Conservation (phyloP, 495 filamentous ascomycete genomes). For the Hypomontagnella monticulosa region DNA sequence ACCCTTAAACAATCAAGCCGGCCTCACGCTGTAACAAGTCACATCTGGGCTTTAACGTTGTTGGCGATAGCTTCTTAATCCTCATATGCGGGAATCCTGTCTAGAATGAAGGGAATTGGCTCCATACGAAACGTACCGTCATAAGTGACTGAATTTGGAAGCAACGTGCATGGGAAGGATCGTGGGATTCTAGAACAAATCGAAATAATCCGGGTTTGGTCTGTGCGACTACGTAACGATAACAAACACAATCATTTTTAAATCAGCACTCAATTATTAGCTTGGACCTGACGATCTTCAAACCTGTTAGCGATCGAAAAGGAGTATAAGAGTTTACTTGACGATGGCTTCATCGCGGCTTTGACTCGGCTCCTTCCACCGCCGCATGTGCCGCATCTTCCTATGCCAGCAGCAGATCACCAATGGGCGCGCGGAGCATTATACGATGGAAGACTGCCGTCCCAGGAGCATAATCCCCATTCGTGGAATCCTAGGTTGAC, state of each 20-base stretch:
- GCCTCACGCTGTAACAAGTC: slow-evolving; percentile 12
- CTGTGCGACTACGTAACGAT: slow-evolving; percentile 9
- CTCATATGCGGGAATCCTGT: background rate
- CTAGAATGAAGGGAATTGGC: background rate
- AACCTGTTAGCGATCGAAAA: slow-evolving; percentile 14
- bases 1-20: background rate
- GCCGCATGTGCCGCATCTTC: slow-evolving; percentile 28
- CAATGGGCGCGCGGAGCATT: background rate
- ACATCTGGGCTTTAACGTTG: slow-evolving; percentile 5
- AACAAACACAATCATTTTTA: slow-evolving; percentile 5
- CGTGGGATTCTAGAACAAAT: slow-evolving; percentile 17
- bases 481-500: slow-evolving; percentile 2
- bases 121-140: slow-evolving; percentile 6
- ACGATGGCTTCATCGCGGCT: slow-evolving; percentile 6
- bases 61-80: background rate
- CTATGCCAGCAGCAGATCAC: background rate
- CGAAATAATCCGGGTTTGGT: background rate
- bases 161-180: slow-evolving; percentile 28
- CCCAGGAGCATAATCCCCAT: slow-evolving; percentile 1
- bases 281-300: slow-evolving; percentile 9
- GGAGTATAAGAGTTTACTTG: background rate
- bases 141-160: slow-evolving; percentile 11
- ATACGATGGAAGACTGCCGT: slow-evolving; percentile 6
- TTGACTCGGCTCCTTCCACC: background rate
- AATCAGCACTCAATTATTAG: slow-evolving; percentile 1